Base-by-base conservation (phyloP, 768 basidiomycete species). In the Xerocomus potaroensis region DNA sequence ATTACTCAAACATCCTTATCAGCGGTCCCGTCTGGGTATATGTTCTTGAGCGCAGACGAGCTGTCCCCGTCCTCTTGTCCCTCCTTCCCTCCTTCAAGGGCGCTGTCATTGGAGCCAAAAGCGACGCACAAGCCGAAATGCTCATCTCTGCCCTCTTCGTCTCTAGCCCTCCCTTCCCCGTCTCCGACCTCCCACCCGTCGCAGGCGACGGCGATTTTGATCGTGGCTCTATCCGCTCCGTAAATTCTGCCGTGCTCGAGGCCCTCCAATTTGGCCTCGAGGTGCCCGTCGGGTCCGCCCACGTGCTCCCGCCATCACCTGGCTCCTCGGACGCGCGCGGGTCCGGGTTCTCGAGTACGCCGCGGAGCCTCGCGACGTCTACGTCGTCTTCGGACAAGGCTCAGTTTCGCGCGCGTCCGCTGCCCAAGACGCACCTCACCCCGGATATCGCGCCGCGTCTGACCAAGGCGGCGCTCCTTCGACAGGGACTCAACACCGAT, bases 21-120 rank as follows among this genome's bases (percentile, higher is more conserved):
- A 91, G 88, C 51, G 87, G 87, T 47, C 84, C 89, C 16, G 86
- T 90, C n/a, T 91, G 90, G 86, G 87, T 92, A 18, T 92, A 91
- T 64, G 84, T 92, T 31, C 83, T 92, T 51, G 90, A 91, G 62
- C 80, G 89, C 30, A 74, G 84, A 42, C 79, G 84, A 31, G 85
- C 90, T 6, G 83, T 92, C 39, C 82, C 89, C 65, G 86, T 89
- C 43, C 84, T 84, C 76, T 72, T 78, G 37, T 80, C 83, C 1
- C 78, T 91, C 57, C 87, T 91, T 77, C 85, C 87, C 45, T 61
- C 64, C 21, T 50, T 67, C 32, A 41, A 53, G 41, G 70, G 82
- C 61, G 85, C 73, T 0, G 58, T 92, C 43, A 85, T 91, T 74
- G 87, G 84, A 34, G 83, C 87, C 11, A 70, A 79, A 4, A 83